Evolutionary conservation across 1,284 basidiomycete species (phyloP), one percentile per base, ranked within the genome.

Genomic region (Sanghuangporus sanghuang): DNA sequence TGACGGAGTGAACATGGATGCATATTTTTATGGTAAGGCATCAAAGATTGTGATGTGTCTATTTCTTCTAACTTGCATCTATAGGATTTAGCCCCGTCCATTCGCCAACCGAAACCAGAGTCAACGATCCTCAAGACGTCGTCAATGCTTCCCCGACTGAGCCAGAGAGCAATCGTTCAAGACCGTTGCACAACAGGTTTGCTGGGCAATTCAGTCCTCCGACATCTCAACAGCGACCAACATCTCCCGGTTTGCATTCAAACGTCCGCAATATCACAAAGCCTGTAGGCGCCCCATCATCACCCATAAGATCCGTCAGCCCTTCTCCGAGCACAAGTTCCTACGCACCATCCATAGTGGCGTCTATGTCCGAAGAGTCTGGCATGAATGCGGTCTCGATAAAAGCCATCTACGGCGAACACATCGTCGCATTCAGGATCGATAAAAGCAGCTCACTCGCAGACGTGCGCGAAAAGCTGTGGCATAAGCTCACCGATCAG

Each of bases 401-500:
- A 75, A 91, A 91, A 74, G 88, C 83, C 11, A 80, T 81, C 50
- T 81, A 82, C 64, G 61, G 57, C 23, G 57, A 59, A 18, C 67
- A 77, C 79, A 38, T 87, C 66, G 78, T 92, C 67, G 75, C 87
- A 64, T 78, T 91, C 61, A 85, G 86, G 60, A 74, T 81, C 14
- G 72, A 80, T 7, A 77, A 77, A 62, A 72, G 75, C 36, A 76
- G 77, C 57, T 58, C 79, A 3, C 79, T 86, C 63, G 68, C 70
- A 11, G 83, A 85, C 49, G 66, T 89, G 14, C 84, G 85, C 59
- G 72, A 74, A 50, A 81, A 80, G 58, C 73, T 91, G 27, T 79
- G 81, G 66, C 82, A 85, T 60, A 90, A 89, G 70, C 85, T 91
- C 69, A 76, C 80, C 18, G 76, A 77, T 16, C 81, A 85, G 67